Evolutionary conservation across 192 early-diverging fungal genomes (phyloP).

Genomic region (Chytriomyces sp.): DNA sequence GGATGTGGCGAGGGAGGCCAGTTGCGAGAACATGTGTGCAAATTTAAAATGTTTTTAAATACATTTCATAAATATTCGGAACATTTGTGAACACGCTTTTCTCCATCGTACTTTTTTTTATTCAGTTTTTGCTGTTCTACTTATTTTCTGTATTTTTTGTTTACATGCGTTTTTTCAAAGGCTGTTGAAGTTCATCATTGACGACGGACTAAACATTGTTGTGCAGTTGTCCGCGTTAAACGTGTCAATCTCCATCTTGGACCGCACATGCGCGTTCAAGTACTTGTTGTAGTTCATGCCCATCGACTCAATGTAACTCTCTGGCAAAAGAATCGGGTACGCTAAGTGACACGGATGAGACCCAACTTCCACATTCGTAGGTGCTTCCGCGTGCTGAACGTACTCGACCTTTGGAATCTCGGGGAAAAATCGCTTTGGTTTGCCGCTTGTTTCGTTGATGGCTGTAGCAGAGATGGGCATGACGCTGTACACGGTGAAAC

Average conservation of each 20-base stretch:
- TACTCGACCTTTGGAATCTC: background rate
- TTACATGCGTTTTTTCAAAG: too few species aligned
- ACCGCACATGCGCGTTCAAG: background rate
- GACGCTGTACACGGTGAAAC: background rate
- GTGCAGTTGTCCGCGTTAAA: conserved; percentile 2
- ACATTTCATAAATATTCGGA: too few species aligned
- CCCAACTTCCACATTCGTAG: background rate
- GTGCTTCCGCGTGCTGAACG: background rate
- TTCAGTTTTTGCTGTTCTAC: too few species aligned
- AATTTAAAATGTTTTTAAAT: too few species aligned
- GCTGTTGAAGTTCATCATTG: background rate
- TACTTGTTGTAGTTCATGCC: conserved; percentile 9
- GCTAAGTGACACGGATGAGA: conserved; percentile 19
- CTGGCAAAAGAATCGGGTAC: background rate
- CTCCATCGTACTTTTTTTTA: too few species aligned
- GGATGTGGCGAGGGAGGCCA: background rate
- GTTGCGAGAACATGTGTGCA: too few species aligned
- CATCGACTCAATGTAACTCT: conserved; percentile 19
- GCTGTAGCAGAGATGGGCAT: background rate
- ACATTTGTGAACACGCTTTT: too few species aligned
- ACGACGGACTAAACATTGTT: background rate
- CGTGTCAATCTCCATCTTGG: conserved; percentile 23
- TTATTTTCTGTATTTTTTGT: too few species aligned
- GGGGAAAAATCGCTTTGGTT: conserved; percentile 18
- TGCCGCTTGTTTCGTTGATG: background rate